Conservation (phyloP, 192 early-diverging fungal species). For the Cetraspora pellucida region DNA sequence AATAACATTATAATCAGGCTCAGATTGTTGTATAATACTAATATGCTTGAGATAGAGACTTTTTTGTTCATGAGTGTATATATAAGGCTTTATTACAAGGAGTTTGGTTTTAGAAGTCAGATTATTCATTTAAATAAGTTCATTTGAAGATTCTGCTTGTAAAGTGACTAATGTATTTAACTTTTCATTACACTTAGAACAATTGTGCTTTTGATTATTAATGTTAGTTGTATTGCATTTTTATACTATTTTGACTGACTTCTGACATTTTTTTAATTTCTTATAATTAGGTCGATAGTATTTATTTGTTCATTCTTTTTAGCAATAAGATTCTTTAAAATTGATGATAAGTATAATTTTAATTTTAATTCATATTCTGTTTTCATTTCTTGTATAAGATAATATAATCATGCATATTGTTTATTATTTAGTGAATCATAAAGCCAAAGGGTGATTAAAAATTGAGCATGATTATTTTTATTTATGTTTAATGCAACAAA, state of each 20-base stretch:
- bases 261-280: too few species aligned
- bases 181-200: neutral
- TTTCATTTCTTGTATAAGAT: conserved; percentile 15
- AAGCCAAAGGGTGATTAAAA: neutral
- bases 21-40: conserved; percentile 9
- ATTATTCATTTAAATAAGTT: neutral
- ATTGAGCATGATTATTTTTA: neutral
- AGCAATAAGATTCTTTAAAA: neutral
- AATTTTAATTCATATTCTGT: neutral
- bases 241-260: neutral
- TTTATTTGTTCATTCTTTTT: neutral
- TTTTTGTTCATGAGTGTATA: neutral
- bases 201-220: neutral
- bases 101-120: neutral
- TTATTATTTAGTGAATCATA: neutral
- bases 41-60: neutral
- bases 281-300: conserved; percentile 1
- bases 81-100: neutral
- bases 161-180: conserved; percentile 2
- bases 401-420: neutral
- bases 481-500: conserved; percentile 7
- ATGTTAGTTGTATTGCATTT: neutral
- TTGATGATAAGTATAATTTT: neutral
- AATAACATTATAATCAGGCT: too few species aligned
- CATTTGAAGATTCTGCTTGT: neutral